Base-by-base conservation (phyloP, 2,329 filamentous ascomycete genomes). In the Scolecobasidium constrictum region DNA sequence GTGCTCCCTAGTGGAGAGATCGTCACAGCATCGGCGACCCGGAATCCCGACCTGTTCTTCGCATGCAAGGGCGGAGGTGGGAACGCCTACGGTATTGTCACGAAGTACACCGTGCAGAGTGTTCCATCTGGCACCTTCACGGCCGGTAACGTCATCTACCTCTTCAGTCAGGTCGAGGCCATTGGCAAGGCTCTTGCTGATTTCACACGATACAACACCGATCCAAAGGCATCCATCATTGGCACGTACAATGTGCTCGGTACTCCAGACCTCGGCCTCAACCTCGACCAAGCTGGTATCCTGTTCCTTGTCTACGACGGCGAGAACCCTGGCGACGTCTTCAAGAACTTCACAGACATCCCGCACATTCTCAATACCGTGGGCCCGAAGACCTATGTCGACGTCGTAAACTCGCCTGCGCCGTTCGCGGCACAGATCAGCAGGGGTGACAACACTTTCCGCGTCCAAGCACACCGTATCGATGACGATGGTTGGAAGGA, bases 11-110 rank as follows among this genome's bases (percentile, higher is more conserved):
- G 58, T 20, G 66, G 65, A 6, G 41, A 46, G 0, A 43, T 61
- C 19, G 53, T 65, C 4, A 60, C 49, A 0, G 61, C 61, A 4
- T 62, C 54, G 26, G 49, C 55, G 4, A 60, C 55, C 38, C 45
- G 61, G 33, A 51, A 65, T 36, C 21, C 49, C 1, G 58, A 62
- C n/a, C 52, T 66, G 2, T 65, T 61, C 54, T 48, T 59, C 34
- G 64, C 66, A 3, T 52, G 68, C 13, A 51, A 61, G 1, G 66
- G 65, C 1, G 47, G 47, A 13, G 66, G 65, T 2, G 63, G 64
- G 0, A 53, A 51, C 26, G 59, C 61, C 4, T 55, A 56, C 28
- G 56, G 56, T 16, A 48, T 58, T 7, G 55, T 53, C 12, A 48
- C 74, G 19, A 31, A 31, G n/a, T 61, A 7, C 57, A 62, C 48